A percentile compares a stretch with the other conserved stretches of the same genome.
phyloP scores from a whole-genome alignment of 2,329 filamentous ascomycete genomes.

The Ceratocystis cubensis region DNA sequence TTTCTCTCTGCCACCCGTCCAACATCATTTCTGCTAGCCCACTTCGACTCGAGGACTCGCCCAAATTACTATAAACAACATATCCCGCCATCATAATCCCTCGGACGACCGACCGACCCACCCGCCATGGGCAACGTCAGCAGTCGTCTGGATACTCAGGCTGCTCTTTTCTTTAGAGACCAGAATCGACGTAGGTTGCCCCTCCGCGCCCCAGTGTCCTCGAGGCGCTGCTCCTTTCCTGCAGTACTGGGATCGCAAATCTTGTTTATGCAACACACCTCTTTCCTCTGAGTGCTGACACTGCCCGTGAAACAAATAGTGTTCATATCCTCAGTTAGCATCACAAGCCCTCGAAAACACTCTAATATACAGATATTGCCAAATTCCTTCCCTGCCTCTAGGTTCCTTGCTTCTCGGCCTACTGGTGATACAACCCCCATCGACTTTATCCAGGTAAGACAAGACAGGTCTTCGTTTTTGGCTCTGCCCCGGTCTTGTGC shows the following conservation, averaged over 20 bases:
- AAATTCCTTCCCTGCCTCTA: constrained; percentile 75
- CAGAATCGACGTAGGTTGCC: constrained; percentile 68
- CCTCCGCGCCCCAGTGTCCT: background rate
- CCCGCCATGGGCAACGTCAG: constrained; percentile 79
- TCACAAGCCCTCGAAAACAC: constrained; percentile 69
- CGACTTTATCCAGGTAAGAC: constrained; percentile 79
- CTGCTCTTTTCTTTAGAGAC: constrained; percentile 72
- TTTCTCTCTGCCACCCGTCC: background rate
- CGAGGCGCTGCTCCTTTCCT: background rate
- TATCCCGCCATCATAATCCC: background rate
- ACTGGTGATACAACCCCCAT: constrained; percentile 61
- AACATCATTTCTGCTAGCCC: background rate
- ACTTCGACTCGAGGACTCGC: background rate
- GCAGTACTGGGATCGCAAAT: background rate
- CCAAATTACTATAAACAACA: background rate
- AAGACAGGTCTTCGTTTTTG: constrained; percentile 23
- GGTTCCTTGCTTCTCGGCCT: constrained; percentile 60
- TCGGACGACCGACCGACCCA: background rate
- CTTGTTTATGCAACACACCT: background rate
- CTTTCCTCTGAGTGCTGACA: background rate
- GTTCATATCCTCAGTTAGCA: constrained; percentile 68
- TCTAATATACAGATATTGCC: constrained; percentile 66
- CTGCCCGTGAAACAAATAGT: constrained; percentile 42
- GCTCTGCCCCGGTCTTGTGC: constrained; percentile 21
- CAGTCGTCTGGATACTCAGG: constrained; percentile 76